A percentile compares a stretch with the other conserved stretches of the same genome.
phyloP scores from a whole-genome alignment of 768 basidiomycete species.

The Chalciporus sphaerocephalus region DNA sequence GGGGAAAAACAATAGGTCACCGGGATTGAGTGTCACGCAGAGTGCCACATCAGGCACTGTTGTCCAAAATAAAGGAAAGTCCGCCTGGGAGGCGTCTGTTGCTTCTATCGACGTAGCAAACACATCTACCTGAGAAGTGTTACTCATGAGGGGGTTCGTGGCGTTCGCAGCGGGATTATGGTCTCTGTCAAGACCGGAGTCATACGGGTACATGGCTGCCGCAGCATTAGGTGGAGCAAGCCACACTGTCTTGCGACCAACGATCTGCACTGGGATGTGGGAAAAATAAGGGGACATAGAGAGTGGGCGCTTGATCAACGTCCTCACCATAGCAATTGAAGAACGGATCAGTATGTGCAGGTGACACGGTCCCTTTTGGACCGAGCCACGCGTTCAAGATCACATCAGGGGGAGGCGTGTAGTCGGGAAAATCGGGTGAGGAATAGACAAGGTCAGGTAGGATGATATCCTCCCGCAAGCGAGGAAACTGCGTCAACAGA shows the following conservation, averaged over 20 bases:
- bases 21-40: constrained; percentile 64
- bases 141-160: constrained; percentile 53
- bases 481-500: constrained; percentile 80
- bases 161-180: constrained; percentile 39
- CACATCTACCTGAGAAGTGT: constrained; percentile 82
- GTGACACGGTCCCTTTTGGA: constrained; percentile 72
- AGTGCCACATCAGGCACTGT: constrained; percentile 57
- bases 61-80: constrained; percentile 51
- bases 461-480: constrained; percentile 65
- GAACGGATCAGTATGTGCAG: constrained; percentile 93
- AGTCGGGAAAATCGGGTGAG: constrained; percentile 43
- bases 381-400: constrained; percentile 82
- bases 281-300: constrained; percentile 3
- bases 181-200: constrained; percentile 14
- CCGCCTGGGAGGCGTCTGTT: constrained; percentile 17
- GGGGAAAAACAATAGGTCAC: constrained; percentile 86
- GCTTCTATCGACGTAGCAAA: constrained; percentile 39
- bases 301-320: not conserved
- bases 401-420: constrained; percentile 61
- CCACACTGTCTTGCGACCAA: constrained; percentile 89
- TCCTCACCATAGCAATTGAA: constrained; percentile 82
- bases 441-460: constrained; percentile 91
- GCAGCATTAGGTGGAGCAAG: constrained; percentile 67
- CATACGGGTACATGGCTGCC: constrained; percentile 57
- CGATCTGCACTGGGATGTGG: constrained; percentile 65